Base-by-base conservation (phyloP, 768 basidiomycete species). In the Rhodosporidiobolus sp. region DNA sequence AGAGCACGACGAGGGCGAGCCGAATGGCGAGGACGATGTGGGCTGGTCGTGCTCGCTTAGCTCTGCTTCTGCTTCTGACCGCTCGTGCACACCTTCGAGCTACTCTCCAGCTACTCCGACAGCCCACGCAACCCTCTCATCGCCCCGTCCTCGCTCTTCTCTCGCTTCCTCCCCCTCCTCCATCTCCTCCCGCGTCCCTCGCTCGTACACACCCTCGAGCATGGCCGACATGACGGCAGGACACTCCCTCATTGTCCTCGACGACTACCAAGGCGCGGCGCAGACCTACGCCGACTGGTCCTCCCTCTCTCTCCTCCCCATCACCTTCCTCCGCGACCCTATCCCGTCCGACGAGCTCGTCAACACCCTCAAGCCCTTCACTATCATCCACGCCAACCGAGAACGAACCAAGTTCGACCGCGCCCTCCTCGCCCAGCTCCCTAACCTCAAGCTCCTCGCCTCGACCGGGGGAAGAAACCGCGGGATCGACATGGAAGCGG, bases 301-400 rank as follows among this genome's bases (percentile, higher is more conserved):
- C 26, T 56, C 81, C 35, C 80, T 58, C 82, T 77, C 63, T 78
- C 82, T 30, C 59, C 60, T 75, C 49, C 56, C 70, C 34, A 61
- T 76, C 57, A 77, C 74, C 38, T 54, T 75, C 56, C 87, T 83
- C 79, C 80, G 81, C 6, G 85, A 87, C 62, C 86, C 87, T 1
- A 78, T 88, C 53, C 78, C 79, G 3, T 28, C 65, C 45, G 85
- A 86, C 77, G 78, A 79, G 20, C 82, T 88, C 4, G 84, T 83
- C 16, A 76, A 83, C 52, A 82, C 86, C 63, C 82, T 89, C 53
- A 75, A 83, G 58, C 82, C 83, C 3, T 88, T 86, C 78, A 79
- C 85, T 10, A 84, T 90, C 54, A 82, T 89, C 30, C 86, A 86
- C 77, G 83, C 87, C 7, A 89, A 89, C 88, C 82, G 88, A 62